Conservation (phyloP, 306 rosid genomes). For the Macrotyloma uniflorum region DNA sequence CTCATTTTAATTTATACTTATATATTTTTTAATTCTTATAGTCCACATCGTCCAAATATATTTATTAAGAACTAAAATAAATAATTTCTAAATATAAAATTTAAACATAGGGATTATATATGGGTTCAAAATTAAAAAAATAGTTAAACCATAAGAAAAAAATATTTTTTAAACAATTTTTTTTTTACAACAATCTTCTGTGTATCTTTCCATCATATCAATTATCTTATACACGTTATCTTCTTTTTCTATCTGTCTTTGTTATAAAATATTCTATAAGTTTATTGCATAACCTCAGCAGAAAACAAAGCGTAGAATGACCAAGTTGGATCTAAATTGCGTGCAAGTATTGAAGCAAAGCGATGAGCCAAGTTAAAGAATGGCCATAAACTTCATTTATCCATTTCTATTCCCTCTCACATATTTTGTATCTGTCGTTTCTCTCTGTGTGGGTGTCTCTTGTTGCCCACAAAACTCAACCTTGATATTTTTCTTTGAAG, state of each 20-base stretch:
- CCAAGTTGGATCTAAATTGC: not conserved
- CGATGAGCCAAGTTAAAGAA: slow-evolving; percentile 17
- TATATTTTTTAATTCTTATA: no score
- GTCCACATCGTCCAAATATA: no score
- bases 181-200: no score
- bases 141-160: no score
- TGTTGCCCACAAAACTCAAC: slow-evolving; percentile 18
- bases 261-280: no score
- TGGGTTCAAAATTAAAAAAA: no score
- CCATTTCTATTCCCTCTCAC: slow-evolving; percentile 23
- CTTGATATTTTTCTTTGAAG: not conserved
- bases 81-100: no score
- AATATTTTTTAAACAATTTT: not conserved
- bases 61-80: no score
- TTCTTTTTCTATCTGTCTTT: no score
- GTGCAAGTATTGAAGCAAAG: slow-evolving; percentile 4
- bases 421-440: not conserved
- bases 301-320: not conserved
- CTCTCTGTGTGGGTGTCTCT: not conserved
- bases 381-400: slow-evolving; percentile 28
- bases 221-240: no score
- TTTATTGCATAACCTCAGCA: not conserved
- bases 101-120: no score
- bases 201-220: not conserved
- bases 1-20: no score